These are phyloP conservation scores for Fusarium subglutinans DNA, from an alignment of 2,329 filamentous ascomycete species.

Conservation along the genomic window DNA sequence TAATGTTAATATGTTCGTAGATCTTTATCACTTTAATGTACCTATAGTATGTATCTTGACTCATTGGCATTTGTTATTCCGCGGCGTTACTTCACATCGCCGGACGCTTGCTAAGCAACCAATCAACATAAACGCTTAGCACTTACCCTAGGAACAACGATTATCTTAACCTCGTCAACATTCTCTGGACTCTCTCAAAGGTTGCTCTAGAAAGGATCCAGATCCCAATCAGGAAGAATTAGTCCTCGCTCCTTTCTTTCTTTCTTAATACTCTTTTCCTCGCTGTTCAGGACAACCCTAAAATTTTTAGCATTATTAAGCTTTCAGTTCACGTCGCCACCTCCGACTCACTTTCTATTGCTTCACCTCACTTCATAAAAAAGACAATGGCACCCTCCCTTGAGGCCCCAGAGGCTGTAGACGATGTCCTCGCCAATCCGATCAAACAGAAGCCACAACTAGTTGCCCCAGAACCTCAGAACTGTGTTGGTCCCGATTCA, in stretches of 20 bases:
- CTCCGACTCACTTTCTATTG: not conserved
- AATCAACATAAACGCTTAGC: slow-evolving; percentile 34
- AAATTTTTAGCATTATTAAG: slow-evolving; percentile 34
- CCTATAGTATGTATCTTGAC: not conserved
- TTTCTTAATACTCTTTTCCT: not conserved
- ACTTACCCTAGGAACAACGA: slow-evolving; percentile 32
- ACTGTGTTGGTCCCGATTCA: slow-evolving; percentile 92
- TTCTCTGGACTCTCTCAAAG: not conserved
- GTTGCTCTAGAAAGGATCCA: not conserved
- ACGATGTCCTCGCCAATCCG: slow-evolving; percentile 78
- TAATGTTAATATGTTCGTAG: not conserved
- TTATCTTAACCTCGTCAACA: not conserved
- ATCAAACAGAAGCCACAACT: slow-evolving; percentile 83
- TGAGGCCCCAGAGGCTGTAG: slow-evolving; percentile 72
- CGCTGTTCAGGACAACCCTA: not conserved
- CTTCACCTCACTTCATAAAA: not conserved
- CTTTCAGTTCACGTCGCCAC: slow-evolving; percentile 31
- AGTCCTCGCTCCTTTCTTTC: not conserved
- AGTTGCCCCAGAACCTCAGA: slow-evolving; percentile 94
- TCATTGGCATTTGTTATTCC: slow-evolving; percentile 1
- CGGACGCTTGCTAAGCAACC: slow-evolving; percentile 29
- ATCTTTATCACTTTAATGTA: not conserved
- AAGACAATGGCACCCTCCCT: slow-evolving; percentile 79
- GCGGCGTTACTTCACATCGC: slow-evolving; percentile 2
- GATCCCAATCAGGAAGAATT: not conserved